Evolutionary conservation across 2,329 filamentous ascomycete genomes (phyloP), one percentile per base, ranked within the genome.

Genomic region (Aspergillus sp.): DNA sequence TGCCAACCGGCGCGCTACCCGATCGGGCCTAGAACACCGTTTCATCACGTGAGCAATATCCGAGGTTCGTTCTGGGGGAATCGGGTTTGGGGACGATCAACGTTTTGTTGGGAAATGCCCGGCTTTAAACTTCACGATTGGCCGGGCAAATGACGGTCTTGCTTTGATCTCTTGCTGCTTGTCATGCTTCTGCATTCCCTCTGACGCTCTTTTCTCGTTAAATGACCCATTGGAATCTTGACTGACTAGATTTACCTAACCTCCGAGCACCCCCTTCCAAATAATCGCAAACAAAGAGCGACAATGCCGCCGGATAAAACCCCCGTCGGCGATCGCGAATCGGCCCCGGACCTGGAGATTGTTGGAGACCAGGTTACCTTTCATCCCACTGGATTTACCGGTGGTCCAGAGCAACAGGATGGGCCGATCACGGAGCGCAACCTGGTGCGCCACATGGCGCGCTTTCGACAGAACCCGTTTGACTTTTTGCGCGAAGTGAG

Each of bases 401-500:
- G 64, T 30, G 68, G 64, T 6, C 62, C 63, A 6, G 65, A 60
- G 43, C 46, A 55, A 19, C 60, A 64, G 50, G 61, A 74, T 50
- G 73, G 76, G 53, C 75, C 72, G 39, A 81, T 69, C 37, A 68
- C 69, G 22, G 72, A 75, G 52, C 64, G 68, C 19, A 73, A 74
- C 47, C 67, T 77, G 35, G 71, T 77, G 44, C 83, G 85, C 66
- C 83, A 90, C 63, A 93, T 93, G 78, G 86, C 88, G 43, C 86
- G 90, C 41, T 96, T 97, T 67, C 84, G 91, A 49, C 72, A 85
- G 48, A 78, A 80, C 47, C 83, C 83, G 1, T 72, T 85, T 54
- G 78, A 90, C 54, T 97, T 97, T 66, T 81, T 97, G 25, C 88
- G 90, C 57, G 93, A 98, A 74, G 85, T 98, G 30, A 93, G 88